Conservation (phyloP, 2,329 filamentous ascomycete species). For the Pestalotiopsis sp. region DNA sequence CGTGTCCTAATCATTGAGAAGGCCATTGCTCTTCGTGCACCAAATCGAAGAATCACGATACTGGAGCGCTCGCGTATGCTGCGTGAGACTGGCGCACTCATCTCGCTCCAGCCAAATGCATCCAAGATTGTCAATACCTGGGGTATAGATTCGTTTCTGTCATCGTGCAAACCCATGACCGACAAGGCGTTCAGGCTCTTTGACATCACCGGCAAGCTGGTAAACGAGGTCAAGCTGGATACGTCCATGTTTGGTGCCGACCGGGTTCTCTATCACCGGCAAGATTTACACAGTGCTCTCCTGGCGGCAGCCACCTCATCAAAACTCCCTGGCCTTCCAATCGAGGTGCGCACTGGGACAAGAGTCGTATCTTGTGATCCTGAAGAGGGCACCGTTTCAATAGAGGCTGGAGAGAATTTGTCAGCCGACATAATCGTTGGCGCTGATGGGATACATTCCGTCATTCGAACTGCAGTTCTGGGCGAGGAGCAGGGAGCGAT, state of each 20-base stretch:
- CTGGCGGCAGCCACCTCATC: slow-evolving; percentile 20
- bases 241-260: slow-evolving; percentile 38
- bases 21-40: slow-evolving; percentile 38
- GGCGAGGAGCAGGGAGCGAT: slow-evolving; percentile 21
- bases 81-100: slow-evolving; percentile 41
- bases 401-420: slow-evolving; percentile 33
- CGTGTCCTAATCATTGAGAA: slow-evolving; percentile 3
- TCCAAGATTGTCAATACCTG: slow-evolving; percentile 35
- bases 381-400: slow-evolving; percentile 33
- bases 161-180: slow-evolving; percentile 31
- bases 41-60: slow-evolving; percentile 24
- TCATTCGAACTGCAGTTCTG: slow-evolving; percentile 19
- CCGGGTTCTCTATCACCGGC: slow-evolving; percentile 42
- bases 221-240: slow-evolving; percentile 33
- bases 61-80: slow-evolving; percentile 28
- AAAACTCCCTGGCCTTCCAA: slow-evolving; percentile 26
- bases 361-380: slow-evolving; percentile 41
- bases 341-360: slow-evolving; percentile 26
- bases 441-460: slow-evolving; percentile 36
- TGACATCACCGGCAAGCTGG: slow-evolving; percentile 21
- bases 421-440: slow-evolving; percentile 36
- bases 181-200: slow-evolving; percentile 39
- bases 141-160: slow-evolving; percentile 30
- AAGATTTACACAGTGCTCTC: slow-evolving; percentile 39
- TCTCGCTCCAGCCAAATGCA: slow-evolving; percentile 45